These are phyloP conservation scores for Diaporthe caulivora DNA, from an alignment of 2,329 filamentous ascomycete genomes.

Conservation along the genomic window DNA sequence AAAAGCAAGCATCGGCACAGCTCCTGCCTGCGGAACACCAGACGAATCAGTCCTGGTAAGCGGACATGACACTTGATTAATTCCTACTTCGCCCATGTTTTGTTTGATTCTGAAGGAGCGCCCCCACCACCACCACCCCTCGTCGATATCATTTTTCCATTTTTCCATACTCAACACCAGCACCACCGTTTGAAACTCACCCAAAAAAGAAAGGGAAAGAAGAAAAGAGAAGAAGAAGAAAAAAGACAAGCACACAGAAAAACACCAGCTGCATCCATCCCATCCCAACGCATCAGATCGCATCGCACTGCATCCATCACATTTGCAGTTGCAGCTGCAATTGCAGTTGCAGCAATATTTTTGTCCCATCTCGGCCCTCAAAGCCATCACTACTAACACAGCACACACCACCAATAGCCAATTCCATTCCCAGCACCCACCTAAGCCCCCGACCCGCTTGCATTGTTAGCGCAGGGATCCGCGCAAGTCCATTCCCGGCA, in stretches of 20 bases:
- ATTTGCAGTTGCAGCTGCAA: neutral
- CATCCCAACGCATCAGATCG: neutral
- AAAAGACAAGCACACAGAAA: neutral
- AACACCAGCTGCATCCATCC: neutral
- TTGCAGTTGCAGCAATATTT: neutral
- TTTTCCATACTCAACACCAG: neutral
- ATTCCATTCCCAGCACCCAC: constrained; percentile 6
- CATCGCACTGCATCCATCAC: neutral
- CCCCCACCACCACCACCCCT: neutral
- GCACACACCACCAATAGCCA: neutral
- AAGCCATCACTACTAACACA: constrained; percentile 3
- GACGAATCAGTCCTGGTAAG: constrained; percentile 14
- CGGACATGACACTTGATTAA: neutral
- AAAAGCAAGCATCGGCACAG: constrained; percentile 10
- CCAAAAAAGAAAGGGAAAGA: neutral
- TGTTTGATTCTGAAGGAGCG: neutral
- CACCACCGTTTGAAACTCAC: neutral
- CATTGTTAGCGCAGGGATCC: constrained; percentile 34
- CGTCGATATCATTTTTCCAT: neutral
- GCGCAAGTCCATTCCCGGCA: constrained; percentile 33
- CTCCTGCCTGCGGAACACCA: constrained; percentile 8
- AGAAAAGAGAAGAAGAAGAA: no score
- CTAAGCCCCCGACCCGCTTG: constrained; percentile 26
- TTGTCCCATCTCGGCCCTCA: constrained; percentile 5
- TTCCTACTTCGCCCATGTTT: constrained; percentile 2